Percentiles rank a stretch among this genome's conserved stretches.
Evolutionary conservation across 352 stramenopile species (phyloP).

Genomic region (Thalassiosira exigua): DNA sequence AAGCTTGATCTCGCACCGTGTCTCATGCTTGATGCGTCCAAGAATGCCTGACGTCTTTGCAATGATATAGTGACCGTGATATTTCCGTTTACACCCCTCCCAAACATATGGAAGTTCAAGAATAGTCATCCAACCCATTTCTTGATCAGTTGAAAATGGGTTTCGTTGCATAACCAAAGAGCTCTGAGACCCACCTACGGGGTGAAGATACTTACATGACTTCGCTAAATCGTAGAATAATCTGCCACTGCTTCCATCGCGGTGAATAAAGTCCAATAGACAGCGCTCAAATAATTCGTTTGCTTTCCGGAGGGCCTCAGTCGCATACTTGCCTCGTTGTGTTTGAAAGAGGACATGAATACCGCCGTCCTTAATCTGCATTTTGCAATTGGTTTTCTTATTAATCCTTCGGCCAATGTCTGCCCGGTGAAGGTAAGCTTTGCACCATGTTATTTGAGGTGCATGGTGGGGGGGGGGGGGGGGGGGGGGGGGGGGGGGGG

Average conservation of each 20-base stretch:
- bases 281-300: constrained; percentile 1
- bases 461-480: too few relatives aligned
- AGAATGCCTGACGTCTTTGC: constrained; percentile 1
- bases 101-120: constrained; percentile 20
- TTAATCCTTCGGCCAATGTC: not conserved
- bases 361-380: not conserved
- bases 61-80: constrained; percentile 16
- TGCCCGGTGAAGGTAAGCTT: not conserved
- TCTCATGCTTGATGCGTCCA: constrained; percentile 20
- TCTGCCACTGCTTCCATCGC: constrained; percentile 14
- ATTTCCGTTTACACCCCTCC: not conserved
- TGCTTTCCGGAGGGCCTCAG: constrained; percentile 15
- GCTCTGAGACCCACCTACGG: not conserved
- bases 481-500: too few relatives aligned
- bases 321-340: constrained; percentile 1
- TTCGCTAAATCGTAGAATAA: constrained; percentile 35
- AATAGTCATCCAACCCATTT: constrained; percentile 35
- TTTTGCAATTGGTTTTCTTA: not conserved
- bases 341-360: constrained; percentile 11
- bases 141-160: constrained; percentile 14
- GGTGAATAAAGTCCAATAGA: constrained; percentile 10
- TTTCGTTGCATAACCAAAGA: constrained; percentile 27
- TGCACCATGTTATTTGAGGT: constrained; percentile 1
- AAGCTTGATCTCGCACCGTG: constrained; percentile 21
- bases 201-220: constrained; percentile 22